Base-by-base conservation (phyloP, 2,329 filamentous ascomycete genomes). In the Ascochyta lentis region DNA sequence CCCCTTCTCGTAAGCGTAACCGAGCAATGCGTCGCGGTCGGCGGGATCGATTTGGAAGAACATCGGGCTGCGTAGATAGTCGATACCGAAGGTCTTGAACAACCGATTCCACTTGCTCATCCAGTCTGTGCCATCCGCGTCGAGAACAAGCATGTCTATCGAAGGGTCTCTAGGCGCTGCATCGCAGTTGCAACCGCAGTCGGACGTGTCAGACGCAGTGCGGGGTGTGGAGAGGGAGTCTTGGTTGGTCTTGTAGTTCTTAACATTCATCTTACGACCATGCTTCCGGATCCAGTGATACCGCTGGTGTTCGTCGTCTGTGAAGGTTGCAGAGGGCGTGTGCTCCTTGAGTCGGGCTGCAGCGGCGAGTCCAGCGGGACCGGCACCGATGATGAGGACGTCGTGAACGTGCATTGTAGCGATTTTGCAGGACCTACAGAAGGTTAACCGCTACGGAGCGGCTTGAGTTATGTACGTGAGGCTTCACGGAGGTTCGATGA, bases 11-110 rank as follows among this genome's bases (percentile, higher is more conserved):
- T 89, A 86, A 0, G 89, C 83, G 73, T 88, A 90, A 1, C 86
- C 87, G 22, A 93, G 76, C 64, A 94, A 76, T 0, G 87, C 87
- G 76, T 94, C 90, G 1, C 89, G 81, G 72, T 94, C 90, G 1
- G 84, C 80, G 0, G 90, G 90, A 67, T 94, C 90, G 13, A 91
- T 81, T 68, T 95, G 90, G 78, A 92, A 94, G 67, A 93, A 89
- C 88, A 94, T 90, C 0, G 89, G 90, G 62, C 89, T 92, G 15
- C 90, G 82, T 35, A 95, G 77, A 65, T 92, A 85, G 1, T 83
- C 80, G 42, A 94, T 94, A 44, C 87, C 83, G 40, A 91, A 85
- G 3, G 83, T 84, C 29, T 81, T 78, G 74, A 94, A 94, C 3
- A 89, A 81, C 13, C 80, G 78, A 40, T 89, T 85, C 90, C 90